Base-by-base conservation (phyloP, 2,329 filamentous ascomycete genomes). In the Calonectria honghensis region DNA sequence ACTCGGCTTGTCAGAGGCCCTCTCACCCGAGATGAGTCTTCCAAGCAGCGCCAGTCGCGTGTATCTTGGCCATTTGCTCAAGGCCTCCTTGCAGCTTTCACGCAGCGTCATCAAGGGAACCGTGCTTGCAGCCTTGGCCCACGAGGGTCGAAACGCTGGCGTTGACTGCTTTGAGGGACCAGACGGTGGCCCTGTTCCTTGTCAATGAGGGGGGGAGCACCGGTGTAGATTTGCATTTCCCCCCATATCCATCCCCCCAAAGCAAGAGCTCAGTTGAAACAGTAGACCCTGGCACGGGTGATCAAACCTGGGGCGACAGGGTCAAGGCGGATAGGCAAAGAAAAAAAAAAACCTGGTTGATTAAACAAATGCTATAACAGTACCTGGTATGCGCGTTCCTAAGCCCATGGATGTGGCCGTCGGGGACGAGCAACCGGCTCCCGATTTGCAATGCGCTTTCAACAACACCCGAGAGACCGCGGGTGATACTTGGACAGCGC, bases 81-180 rank as follows among this genome's bases (percentile, higher is more conserved):
- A 73, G 67, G 61, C 52, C 51, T 73, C 72, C 64, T 73, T 71
- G 68, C 59, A 71, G 59, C 6, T 32, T 27, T 27, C 48, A 31
- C 65, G 37, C 67, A 68, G 48, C 54, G 64, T 51, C 41, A 51
- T 63, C 41, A 50, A 69, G 70, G 68, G 57, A 63, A 63, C 57
- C 57, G 57, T 63, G 57, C 35, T 29, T 39, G 57, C 71, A 66
- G 72, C 67, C 59, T 69, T 72, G 70, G 29, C 70, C 65, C 72
- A 37, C 48, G 31, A 63, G 50, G 29, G 39, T 39, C 73, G 77
- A 78, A 80, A 79, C 77, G 65, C 72, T 54, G 76, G 76, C 31
- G 74, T 68, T 70, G 57, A 35, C 27, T 66, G 24, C 70, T 57
- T 70, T 65, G 67, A 68, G 72, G 66, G 39, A 48, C 41, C 45